Evolutionary conservation across 1,284 basidiomycete genomes (phyloP).

Genomic region (Rhodotorula sp.): DNA sequence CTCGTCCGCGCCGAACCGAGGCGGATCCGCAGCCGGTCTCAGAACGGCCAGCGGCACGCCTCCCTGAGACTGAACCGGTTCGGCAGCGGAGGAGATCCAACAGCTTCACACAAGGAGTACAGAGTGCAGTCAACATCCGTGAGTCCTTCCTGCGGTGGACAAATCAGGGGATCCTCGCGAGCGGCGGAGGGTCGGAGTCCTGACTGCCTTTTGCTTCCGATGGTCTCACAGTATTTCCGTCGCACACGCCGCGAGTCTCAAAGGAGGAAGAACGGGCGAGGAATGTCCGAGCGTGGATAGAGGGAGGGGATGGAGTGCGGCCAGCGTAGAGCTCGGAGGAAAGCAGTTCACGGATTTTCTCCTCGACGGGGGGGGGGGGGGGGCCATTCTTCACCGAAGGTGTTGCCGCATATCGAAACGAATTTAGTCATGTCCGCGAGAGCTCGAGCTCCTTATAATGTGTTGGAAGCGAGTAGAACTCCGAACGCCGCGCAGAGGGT

Average conservation of each 20-base stretch:
- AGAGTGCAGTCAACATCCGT: constrained; percentile 28
- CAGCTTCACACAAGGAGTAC: constrained; percentile 25
- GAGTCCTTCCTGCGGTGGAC: neutral
- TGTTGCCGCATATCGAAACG: no score
- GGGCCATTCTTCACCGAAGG: no score
- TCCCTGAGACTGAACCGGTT: neutral
- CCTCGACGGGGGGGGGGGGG: no score
- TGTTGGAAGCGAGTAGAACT: no score
- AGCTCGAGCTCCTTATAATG: no score
- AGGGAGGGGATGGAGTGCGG: neutral
- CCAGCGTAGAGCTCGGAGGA: no score
- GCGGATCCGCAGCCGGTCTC: neutral
- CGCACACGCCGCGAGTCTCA: constrained; percentile 1
- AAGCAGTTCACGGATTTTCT: no score
- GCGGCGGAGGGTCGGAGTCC: neutral
- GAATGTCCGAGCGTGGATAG: neutral
- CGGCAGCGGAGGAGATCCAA: constrained; percentile 14
- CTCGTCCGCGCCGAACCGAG: neutral
- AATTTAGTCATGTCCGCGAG: no score
- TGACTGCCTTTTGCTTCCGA: neutral
- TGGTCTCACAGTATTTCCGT: constrained; percentile 22
- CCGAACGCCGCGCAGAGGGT: no score
- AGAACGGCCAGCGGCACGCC: neutral
- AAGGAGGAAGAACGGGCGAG: neutral
- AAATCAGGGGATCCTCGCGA: neutral